Evolutionary conservation across 1,284 basidiomycete species (phyloP), one percentile per base, ranked within the genome.

Genomic region (Tilletia setariae): DNA sequence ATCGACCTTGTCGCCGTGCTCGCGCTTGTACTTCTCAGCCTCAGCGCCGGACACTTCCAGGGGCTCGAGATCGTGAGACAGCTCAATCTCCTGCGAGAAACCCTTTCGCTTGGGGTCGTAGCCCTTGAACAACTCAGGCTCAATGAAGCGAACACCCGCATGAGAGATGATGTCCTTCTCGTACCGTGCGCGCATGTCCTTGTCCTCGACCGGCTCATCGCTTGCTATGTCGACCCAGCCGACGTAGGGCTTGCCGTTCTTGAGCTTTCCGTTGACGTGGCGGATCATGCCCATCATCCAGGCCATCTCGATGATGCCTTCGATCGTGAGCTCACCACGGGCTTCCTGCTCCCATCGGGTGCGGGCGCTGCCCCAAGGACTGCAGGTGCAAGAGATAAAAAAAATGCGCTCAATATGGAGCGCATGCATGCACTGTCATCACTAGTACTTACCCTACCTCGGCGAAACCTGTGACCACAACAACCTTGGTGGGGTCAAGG

Each of bases 221-320:
- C 90, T 88, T 87, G 97, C 95, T 79, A 89, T 88, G 79, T 98
- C 95, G 66, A 98, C 93, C 95, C 95, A 98, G 62, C 95, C 95
- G 77, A 98, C 95, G 81, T 98, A 91, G 56, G 90, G 88, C n/a
- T 42, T 46, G 56, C 92, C 93, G 78, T 91, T 89, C 85, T 96
- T 94, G 79, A 98, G 88, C 70, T 92, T 91, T 23, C 95, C 96
- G 77, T 98, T 92, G 83, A 97, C 94, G 86, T 98, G 93, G 85
- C 95, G 97, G 88, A 98, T 97, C 84, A 89, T 89, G 59, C 96
- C 94, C 92, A 96, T 98, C 85, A 97, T 91, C 94, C 95, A 98
- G 16, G 95, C 94, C 90, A 98, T 94, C 86, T 98, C 95, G 79
- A 98, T 96, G 81, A 92, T 92, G 59, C 94, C 95, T 84, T 97